Conservation (phyloP, 345 rosid genomes). For the Boechera stricta region DNA sequence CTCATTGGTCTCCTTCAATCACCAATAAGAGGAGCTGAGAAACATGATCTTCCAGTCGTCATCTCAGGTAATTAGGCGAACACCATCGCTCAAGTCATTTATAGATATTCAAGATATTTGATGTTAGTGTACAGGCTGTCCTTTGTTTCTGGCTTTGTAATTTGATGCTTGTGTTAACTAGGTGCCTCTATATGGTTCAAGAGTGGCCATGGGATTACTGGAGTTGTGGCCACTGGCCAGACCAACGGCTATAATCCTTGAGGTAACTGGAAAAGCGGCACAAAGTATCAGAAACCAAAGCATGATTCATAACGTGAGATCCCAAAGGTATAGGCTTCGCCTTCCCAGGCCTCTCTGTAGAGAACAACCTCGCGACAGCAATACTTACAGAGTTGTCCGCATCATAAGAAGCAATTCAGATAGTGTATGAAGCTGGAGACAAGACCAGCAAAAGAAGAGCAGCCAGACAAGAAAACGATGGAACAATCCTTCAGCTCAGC, state of each 20-base stretch:
- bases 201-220: constrained; percentile 90
- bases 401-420: constrained; percentile 84
- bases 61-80: constrained; percentile 67
- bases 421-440: constrained; percentile 62
- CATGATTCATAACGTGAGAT: constrained; percentile 60
- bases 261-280: constrained; percentile 92
- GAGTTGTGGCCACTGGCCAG: constrained; percentile 72
- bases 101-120: constrained; percentile 14
- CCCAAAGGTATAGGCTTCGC: constrained; percentile 63
- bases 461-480: constrained; percentile 57
- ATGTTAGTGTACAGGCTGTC: constrained; percentile 12
- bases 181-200: constrained; percentile 48
- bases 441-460: constrained; percentile 54
- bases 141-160: constrained; percentile 18
- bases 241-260: constrained; percentile 95
- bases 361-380: constrained; percentile 75
- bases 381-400: constrained; percentile 67
- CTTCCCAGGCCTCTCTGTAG: constrained; percentile 80
- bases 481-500: constrained; percentile 62
- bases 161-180: constrained; percentile 14
- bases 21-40: constrained; percentile 91
- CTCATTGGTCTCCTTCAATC: constrained; percentile 93
- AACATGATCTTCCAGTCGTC: constrained; percentile 92
- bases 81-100: constrained; percentile 6
- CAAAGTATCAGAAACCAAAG: constrained; percentile 92